These are phyloP conservation scores for Camellia granthamiana DNA, from an alignment of 148 eudicot genomes.

Conservation along the genomic window DNA sequence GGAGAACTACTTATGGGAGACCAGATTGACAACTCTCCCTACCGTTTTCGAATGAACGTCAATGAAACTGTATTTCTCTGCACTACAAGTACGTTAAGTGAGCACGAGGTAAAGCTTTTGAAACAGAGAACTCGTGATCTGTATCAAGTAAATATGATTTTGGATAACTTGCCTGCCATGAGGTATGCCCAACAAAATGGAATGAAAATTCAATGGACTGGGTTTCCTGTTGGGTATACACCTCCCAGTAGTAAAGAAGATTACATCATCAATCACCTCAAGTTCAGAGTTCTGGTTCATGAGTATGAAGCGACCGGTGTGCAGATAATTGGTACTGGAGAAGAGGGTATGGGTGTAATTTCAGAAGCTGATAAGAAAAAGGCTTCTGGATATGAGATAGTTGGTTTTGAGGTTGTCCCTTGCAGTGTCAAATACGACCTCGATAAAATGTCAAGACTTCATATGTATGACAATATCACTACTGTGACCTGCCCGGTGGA, in stretches of 20 bases:
- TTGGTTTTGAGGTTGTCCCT: conserved; percentile 67
- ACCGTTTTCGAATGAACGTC: conserved; percentile 59
- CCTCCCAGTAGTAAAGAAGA: conserved; percentile 41
- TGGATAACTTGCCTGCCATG: conserved; percentile 72
- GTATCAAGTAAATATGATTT: conserved; percentile 69
- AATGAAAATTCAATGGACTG: conserved; percentile 55
- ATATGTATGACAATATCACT: conserved; percentile 39
- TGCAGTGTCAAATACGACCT: conserved; percentile 60
- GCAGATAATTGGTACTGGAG: conserved; percentile 60
- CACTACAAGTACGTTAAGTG: conserved; percentile 41
- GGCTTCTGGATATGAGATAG: conserved; percentile 49
- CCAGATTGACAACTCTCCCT: conserved; percentile 67
- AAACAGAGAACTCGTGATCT: conserved; percentile 63
- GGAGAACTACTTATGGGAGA: conserved; percentile 89
- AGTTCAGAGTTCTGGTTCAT: conserved; percentile 57
- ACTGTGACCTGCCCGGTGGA: conserved; percentile 51
- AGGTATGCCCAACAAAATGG: conserved; percentile 55
- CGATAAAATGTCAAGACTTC: conserved; percentile 50
- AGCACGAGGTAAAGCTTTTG: conserved; percentile 60
- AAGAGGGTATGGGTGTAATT: conserved; percentile 60
- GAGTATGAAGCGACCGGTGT: conserved; percentile 65
- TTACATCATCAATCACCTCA: conserved; percentile 63
- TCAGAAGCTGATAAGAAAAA: conserved; percentile 49
- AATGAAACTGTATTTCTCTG: conserved; percentile 63
- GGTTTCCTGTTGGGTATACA: conserved; percentile 61